These are phyloP conservation scores for Excoecaria agallocha DNA, from an alignment of 345 rosid species.

Conservation along the genomic window DNA sequence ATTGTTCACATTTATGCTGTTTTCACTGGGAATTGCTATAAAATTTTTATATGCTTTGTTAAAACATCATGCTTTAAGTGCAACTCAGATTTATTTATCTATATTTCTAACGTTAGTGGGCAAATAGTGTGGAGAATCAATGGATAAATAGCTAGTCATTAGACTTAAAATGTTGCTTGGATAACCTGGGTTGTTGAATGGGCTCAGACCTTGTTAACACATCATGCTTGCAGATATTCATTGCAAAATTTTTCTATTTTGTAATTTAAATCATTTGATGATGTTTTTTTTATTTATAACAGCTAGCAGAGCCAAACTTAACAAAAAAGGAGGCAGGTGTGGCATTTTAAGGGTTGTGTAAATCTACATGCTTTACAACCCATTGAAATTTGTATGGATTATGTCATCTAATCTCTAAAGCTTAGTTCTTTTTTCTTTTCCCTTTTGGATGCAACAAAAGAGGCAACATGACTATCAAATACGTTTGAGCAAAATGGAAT, in stretches of 20 bases:
- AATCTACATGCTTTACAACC: too few relatives aligned
- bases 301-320: too few relatives aligned
- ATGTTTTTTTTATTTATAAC: too few relatives aligned
- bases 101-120: background rate
- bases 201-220: background rate
- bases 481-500: conserved; percentile 64
- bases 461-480: conserved; percentile 62
- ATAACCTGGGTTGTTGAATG: conserved; percentile 1
- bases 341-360: too few relatives aligned
- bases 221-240: conserved; percentile 26
- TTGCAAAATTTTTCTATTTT: too few relatives aligned
- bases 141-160: background rate
- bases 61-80: background rate
- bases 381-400: too few relatives aligned
- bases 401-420: too few relatives aligned
- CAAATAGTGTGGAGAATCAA: background rate
- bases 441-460: too few relatives aligned
- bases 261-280: too few relatives aligned
- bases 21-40: background rate
- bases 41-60: background rate
- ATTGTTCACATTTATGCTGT: background rate
- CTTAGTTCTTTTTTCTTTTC: too few relatives aligned
- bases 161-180: background rate
- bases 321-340: too few relatives aligned
- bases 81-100: background rate